Percentiles rank a stretch among this genome's conserved stretches.
Evolutionary conservation across 805 yeast genomes (phyloP).

Genomic region (Starmerella asiatica): DNA sequence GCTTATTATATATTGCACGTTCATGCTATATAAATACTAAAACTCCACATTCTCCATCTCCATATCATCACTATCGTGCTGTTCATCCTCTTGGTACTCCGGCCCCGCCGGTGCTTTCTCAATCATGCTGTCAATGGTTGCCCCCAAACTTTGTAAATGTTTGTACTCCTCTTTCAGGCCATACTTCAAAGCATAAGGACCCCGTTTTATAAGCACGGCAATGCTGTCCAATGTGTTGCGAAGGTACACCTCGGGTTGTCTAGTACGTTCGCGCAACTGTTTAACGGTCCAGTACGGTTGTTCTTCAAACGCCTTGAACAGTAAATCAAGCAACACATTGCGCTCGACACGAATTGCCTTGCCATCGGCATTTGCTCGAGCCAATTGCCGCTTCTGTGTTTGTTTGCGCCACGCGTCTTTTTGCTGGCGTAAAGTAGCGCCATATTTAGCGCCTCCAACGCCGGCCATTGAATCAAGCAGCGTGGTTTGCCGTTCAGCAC

Average conservation of each 20-base stretch:
- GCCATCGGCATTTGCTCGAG: constrained; percentile 46
- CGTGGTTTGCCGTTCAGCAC: constrained; percentile 45
- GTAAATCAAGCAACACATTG: constrained; percentile 73
- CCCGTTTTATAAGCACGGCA: constrained; percentile 80
- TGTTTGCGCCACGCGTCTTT: constrained; percentile 19
- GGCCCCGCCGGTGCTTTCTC: constrained; percentile 21
- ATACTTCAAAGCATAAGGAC: constrained; percentile 89
- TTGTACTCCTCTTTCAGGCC: constrained; percentile 82
- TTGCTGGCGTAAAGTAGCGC: constrained; percentile 26
- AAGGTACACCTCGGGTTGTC: constrained; percentile 81
- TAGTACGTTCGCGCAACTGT: constrained; percentile 83
- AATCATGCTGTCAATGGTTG: constrained; percentile 21
- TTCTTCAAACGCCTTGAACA: constrained; percentile 83
- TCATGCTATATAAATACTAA: neutral
- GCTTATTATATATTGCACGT: too few species aligned
- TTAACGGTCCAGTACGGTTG: constrained; percentile 94
- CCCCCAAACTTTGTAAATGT: constrained; percentile 30
- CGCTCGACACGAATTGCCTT: constrained; percentile 90
- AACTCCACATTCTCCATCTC: constrained; percentile 42
- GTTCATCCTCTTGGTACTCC: constrained; percentile 38
- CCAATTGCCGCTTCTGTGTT: constrained; percentile 24
- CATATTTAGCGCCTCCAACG: constrained; percentile 33
- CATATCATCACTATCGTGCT: constrained; percentile 60
- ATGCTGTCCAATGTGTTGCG: constrained; percentile 83
- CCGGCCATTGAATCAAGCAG: constrained; percentile 73